A percentile compares a stretch with the other conserved stretches of the same genome.
These are phyloP conservation scores for Curvularia eragrostidis DNA, from an alignment of 2,329 filamentous ascomycete species.

Conservation along the genomic window DNA sequence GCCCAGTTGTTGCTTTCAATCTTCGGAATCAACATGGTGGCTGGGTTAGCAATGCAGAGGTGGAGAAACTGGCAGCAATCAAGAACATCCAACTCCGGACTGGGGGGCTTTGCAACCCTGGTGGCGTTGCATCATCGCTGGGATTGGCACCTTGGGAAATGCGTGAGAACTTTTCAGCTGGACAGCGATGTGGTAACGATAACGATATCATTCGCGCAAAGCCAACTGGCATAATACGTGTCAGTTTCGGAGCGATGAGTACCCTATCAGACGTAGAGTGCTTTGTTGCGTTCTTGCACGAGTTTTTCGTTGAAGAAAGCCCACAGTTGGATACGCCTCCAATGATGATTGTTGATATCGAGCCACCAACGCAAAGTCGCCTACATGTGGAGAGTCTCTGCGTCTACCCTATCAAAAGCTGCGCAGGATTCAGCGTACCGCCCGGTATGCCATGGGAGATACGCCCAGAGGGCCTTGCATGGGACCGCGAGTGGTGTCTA, in stretches of 20 bases:
- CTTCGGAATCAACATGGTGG: conserved; percentile 70
- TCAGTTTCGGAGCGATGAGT: conserved; percentile 91
- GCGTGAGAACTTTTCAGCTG: conserved; percentile 81
- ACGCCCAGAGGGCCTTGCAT: conserved; percentile 80
- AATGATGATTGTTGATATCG: conserved; percentile 28
- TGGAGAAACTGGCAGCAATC: conserved; percentile 83
- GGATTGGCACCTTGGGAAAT: conserved; percentile 80
- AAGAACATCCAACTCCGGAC: conserved; percentile 85
- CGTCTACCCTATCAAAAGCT: conserved; percentile 95
- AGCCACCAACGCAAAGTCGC: conserved; percentile 38
- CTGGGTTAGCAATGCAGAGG: conserved; percentile 82
- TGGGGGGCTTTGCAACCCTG: conserved; percentile 90
- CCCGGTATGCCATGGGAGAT: conserved; percentile 73
- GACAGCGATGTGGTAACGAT: conserved; percentile 82
- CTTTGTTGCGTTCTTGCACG: conserved; percentile 72
- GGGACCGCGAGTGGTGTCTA: conserved; percentile 97
- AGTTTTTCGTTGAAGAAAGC: conserved; percentile 52
- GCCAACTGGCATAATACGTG: conserved; percentile 84
- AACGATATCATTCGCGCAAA: conserved; percentile 83
- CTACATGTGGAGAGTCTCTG: conserved; percentile 57
- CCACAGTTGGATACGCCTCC: conserved; percentile 21
- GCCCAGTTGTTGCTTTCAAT: conserved; percentile 86
- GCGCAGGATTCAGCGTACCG: conserved; percentile 78
- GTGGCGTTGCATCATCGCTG: conserved; percentile 78
- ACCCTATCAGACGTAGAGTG: conserved; percentile 73